Percentiles rank a stretch among this genome's conserved stretches.
Conservation (phyloP, 257 asterid species). For the Gardenia jasminoides region DNA sequence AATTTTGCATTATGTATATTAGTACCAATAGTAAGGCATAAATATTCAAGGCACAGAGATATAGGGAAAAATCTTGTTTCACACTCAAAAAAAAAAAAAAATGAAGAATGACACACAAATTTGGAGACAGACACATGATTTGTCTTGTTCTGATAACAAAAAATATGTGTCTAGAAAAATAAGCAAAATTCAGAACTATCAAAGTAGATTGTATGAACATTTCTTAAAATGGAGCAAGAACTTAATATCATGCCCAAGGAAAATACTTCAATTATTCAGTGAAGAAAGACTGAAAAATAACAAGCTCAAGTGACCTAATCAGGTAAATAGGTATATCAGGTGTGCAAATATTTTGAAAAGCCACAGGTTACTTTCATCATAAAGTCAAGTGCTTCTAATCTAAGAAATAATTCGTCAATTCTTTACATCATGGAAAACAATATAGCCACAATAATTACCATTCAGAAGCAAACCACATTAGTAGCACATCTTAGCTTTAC, state of each 20-base stretch:
- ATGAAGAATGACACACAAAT: not conserved
- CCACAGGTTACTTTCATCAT: not conserved
- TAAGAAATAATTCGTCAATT: not conserved
- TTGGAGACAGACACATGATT: not conserved
- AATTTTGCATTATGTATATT: constrained; percentile 8
- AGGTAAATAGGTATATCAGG: not conserved
- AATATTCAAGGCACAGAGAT: too few relatives aligned
- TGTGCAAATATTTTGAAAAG: not conserved
- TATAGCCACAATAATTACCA: not conserved
- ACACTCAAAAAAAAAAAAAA: not conserved
- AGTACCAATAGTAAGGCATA: too few relatives aligned
- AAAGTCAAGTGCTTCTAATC: not conserved
- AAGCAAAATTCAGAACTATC: not conserved
- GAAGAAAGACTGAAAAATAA: too few relatives aligned
- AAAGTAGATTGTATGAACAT: not conserved
- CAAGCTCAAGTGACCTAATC: not conserved
- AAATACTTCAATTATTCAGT: not conserved
- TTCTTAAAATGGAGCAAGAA: not conserved
- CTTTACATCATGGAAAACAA: not conserved
- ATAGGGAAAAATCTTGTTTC: not conserved
- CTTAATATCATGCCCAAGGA: not conserved
- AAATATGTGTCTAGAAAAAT: too few relatives aligned
- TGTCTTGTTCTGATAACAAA: not conserved
- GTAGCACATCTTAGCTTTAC: not conserved
- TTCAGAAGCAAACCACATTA: not conserved